Percentiles rank a stretch among this genome's conserved stretches.
Conservation (phyloP, 2,329 filamentous ascomycete genomes). For the Monilinia polystroma region DNA sequence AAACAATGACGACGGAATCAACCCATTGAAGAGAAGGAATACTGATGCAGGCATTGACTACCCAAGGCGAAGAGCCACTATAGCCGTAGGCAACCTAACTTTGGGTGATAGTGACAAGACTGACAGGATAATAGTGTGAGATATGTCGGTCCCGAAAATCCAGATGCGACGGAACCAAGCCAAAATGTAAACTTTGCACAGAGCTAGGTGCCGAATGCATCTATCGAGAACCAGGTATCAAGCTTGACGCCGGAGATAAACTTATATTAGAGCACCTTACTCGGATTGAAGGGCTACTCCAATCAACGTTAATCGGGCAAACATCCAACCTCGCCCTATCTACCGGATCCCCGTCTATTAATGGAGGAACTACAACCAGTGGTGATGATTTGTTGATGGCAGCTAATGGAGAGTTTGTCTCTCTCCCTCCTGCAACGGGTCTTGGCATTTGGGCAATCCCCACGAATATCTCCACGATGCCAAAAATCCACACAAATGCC, state of each 20-base stretch:
- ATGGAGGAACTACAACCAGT: slow-evolving; percentile 60
- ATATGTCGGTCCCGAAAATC: slow-evolving; percentile 79
- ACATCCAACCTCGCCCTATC: slow-evolving; percentile 55
- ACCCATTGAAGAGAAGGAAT: slow-evolving; percentile 61
- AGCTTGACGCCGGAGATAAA: slow-evolving; percentile 83
- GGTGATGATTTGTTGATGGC: slow-evolving; percentile 55
- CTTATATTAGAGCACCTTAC: slow-evolving; percentile 76
- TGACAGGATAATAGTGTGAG: slow-evolving; percentile 60
- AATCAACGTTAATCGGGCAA: slow-evolving; percentile 60
- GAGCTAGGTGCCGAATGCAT: slow-evolving; percentile 81
- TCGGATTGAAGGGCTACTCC: slow-evolving; percentile 76
- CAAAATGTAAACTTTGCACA: slow-evolving; percentile 81
- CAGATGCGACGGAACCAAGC: slow-evolving; percentile 74
- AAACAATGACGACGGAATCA: slow-evolving; percentile 54
- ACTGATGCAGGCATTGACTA: slow-evolving; percentile 63
- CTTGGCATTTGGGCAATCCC: slow-evolving; percentile 69
- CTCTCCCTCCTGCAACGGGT: slow-evolving; percentile 60
- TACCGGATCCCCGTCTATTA: slow-evolving; percentile 63
- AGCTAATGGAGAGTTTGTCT: slow-evolving; percentile 48
- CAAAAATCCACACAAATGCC: slow-evolving; percentile 78
- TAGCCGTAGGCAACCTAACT: slow-evolving; percentile 54
- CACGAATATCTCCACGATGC: slow-evolving; percentile 80
- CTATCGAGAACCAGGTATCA: slow-evolving; percentile 82
- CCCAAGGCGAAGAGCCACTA: slow-evolving; percentile 62
- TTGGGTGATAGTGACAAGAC: slow-evolving; percentile 22